A percentile compares a stretch with the other conserved stretches of the same genome.
Conservation (phyloP, 495 filamentous ascomycete species). For the Penicillium riverlandense region DNA sequence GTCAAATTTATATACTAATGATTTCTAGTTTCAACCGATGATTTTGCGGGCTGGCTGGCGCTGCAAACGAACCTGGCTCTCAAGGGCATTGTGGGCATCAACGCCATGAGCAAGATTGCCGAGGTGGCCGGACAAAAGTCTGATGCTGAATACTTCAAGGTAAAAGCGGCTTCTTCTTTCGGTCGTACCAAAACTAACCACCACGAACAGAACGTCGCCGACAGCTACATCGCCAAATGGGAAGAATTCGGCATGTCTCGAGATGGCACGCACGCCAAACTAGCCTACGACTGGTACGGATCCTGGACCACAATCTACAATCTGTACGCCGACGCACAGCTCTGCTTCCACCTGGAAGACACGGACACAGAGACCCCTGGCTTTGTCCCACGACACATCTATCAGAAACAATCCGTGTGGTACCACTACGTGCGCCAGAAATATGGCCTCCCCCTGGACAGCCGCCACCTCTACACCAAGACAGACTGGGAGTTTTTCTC, state of each 20-base stretch:
- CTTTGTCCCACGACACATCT: constrained; percentile 67
- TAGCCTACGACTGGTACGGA: constrained; percentile 91
- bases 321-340: constrained; percentile 72
- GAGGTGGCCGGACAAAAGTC: constrained; percentile 56
- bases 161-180: constrained; percentile 3
- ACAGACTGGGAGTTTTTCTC: constrained; percentile 91
- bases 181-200: not conserved
- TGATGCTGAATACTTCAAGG: constrained; percentile 63
- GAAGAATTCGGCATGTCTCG: constrained; percentile 71
- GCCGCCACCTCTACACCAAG: constrained; percentile 83
- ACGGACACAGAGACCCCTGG: constrained; percentile 24
- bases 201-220: constrained; percentile 50
- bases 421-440: constrained; percentile 75
- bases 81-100: constrained; percentile 92
- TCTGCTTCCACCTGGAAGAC: constrained; percentile 68
- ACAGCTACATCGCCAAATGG: constrained; percentile 78
- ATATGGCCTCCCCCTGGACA: constrained; percentile 83
- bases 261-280: constrained; percentile 77
- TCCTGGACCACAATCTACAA: constrained; percentile 96
- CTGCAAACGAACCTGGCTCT: constrained; percentile 91
- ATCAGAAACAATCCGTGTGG: constrained; percentile 77
- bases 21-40: constrained; percentile 67
- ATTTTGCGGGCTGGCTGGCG: constrained; percentile 90
- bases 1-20: not conserved
- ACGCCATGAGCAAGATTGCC: constrained; percentile 84